Evolutionary conservation across 75 land plant species (phyloP).

Genomic region (Cupressus sempervirens): DNA sequence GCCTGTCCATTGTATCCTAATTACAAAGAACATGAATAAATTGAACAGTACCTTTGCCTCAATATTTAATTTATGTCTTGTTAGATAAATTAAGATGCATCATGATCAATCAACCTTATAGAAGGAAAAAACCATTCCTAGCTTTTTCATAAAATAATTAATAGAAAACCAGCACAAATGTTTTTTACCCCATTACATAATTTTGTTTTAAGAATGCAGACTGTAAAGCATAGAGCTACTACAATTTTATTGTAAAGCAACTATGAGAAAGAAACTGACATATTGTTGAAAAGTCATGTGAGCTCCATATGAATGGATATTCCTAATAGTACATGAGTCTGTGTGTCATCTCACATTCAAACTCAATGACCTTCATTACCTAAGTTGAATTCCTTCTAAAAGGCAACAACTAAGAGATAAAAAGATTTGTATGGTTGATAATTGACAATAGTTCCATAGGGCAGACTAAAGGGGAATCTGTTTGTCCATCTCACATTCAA

Average conservation of each 20-base stretch:
- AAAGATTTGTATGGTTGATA: neutral
- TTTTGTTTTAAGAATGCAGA: neutral
- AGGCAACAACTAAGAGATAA: neutral
- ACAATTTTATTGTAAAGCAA: neutral
- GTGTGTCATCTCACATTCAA: neutral
- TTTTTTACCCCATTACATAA: neutral
- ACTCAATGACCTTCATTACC: neutral
- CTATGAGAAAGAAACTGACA: neutral
- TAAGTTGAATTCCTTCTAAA: neutral
- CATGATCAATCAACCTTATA: neutral
- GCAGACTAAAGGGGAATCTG: neutral
- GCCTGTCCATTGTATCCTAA: slow-evolving; percentile 72
- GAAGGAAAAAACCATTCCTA: neutral
- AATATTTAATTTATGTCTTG: neutral
- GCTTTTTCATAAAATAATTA: neutral
- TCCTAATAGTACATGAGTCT: neutral
- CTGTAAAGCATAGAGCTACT: neutral
- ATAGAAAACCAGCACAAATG: neutral
- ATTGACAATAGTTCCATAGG: neutral
- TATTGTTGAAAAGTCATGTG: neutral
- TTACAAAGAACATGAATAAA: neutral
- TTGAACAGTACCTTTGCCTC: neutral
- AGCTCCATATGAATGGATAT: neutral
- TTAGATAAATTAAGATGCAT: neutral
- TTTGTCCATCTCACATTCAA: neutral